Base-by-base conservation (phyloP, 257 asterid genomes). In the Craterostigma plantagineum region DNA sequence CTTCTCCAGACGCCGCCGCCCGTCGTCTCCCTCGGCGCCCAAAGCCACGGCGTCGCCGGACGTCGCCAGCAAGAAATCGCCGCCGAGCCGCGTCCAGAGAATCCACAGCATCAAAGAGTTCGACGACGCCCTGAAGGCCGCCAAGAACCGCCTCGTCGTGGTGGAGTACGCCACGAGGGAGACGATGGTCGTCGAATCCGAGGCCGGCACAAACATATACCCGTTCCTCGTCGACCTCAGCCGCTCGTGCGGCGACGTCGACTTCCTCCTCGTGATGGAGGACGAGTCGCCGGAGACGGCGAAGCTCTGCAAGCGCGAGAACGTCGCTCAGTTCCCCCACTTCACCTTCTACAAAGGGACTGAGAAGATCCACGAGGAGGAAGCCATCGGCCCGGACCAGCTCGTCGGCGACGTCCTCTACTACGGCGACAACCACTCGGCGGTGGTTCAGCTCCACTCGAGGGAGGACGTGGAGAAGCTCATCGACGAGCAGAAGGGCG, bases 331-430 rank as follows among this genome's bases (percentile, higher is more conserved):
- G 47, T 94, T 82, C 11, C 95, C 94, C 0, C 97, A 79, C 63
- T 87, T 87, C 73, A 87, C 62, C 69, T 87, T 87, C 75, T 87
- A 87, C 85, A 87, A 87, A 45, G 34, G 64, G 61, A 81, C 69
- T 93, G 93, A 73, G 55, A 87, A 81, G 42, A 73, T 87, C 62
- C 97, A 87, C 59, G 97, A 87, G 59, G 97, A 87, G 62, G 95
- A 81, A 41, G 95, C 59, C 10, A 87, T 87, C 48, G 93, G 84
- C 0, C 93, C 95, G 0, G 95, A 87, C 16, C 75, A 43, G 56
- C 83, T 87, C 11, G 60, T 51, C 1, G 97, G 97, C n/a, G 95
- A 87, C 53, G 97, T 87, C 0, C 44, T 87, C 18, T 87, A 87
- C 76, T 87, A 87, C 63, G 97, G 97, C 0, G 97, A 87, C 42